Evolutionary conservation across 495 filamentous ascomycete species (phyloP), one percentile per base, ranked within the genome.

Genomic region (Aspergillus haitiensis): DNA sequence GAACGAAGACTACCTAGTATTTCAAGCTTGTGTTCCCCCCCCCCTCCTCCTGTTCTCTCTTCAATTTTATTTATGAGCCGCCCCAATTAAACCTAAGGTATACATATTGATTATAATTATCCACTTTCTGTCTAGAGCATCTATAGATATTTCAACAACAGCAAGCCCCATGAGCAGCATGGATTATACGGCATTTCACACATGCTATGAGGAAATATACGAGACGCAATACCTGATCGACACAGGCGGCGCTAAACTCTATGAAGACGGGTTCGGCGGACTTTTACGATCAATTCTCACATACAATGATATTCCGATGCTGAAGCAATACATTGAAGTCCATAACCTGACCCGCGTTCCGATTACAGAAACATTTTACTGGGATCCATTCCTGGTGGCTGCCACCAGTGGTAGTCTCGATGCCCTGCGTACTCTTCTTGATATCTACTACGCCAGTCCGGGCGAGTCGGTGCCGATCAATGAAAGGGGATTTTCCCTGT

Each of bases 311-410:
- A 52, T 34, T 15, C 1, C 11, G 12, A 11, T 35, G 5, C 16
- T 52, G 31, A 52, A 52, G 49, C 7, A 52, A 35, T 52, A 52
- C 16, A 52, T 52, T 34, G 16, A 31, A 7, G 49, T 34, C 7
- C 36, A 34, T 31, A 34, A 52, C 36, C 49, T 52, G 6, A n/a
- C 27, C 11, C 31, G 5, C 34, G 12, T 52, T 13, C 21, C 49
- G 15, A 16, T 52, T 33, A 33, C 21, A 12, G 27, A 52, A 5
- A 52, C 36, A 10, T 13, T 2, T 2, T 7, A 13, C 11, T 15
- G 18, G 7, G 49, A 52, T 34, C 49, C 27, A 13, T 52, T 52
- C 12, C 36, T 34, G n/a, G 36, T 32, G 4, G 49, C 49, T 7
- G 49, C 12, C 34, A 16, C 31, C 4, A 1, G 36, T 52, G 27